phyloP scores from a whole-genome alignment of 2,329 filamentous ascomycete genomes.

The Cladophialophora bantiana region DNA sequence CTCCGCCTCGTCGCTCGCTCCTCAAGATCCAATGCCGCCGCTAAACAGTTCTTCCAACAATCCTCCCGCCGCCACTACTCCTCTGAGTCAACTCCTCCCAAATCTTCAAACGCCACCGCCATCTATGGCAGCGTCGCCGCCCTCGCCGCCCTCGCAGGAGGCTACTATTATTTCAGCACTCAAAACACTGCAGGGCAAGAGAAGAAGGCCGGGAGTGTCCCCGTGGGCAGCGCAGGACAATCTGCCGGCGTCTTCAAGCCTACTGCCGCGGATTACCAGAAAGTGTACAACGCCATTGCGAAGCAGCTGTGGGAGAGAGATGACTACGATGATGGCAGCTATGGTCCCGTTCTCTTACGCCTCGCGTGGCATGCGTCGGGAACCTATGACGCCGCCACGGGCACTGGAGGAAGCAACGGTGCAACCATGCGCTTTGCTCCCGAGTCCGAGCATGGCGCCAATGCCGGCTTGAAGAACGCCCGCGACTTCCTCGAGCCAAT shows the following conservation, averaged over 20 bases:
- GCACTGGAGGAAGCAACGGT: constrained; percentile 92
- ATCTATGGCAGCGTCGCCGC: constrained; percentile 65
- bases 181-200: constrained; percentile 40
- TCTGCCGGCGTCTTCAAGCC: constrained; percentile 70
- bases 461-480: constrained; percentile 84
- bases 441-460: constrained; percentile 89
- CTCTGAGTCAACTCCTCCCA: constrained; percentile 65
- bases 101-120: constrained; percentile 57
- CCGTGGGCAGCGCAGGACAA: constrained; percentile 46
- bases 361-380: constrained; percentile 94
- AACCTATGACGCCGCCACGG: constrained; percentile 87
- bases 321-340: constrained; percentile 96
- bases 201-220: background rate
- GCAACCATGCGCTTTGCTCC: constrained; percentile 96
- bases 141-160: constrained; percentile 70
- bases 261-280: constrained; percentile 88
- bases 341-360: constrained; percentile 87
- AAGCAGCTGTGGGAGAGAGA: constrained; percentile 82
- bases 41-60: constrained; percentile 73
- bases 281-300: constrained; percentile 90
- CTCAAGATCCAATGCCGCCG: constrained; percentile 61
- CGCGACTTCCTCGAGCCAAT: constrained; percentile 93
- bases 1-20: constrained; percentile 59
- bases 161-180: constrained; percentile 63
- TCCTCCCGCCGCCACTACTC: constrained; percentile 81